These are phyloP conservation scores for Pachysolen tannophilus DNA, from an alignment of 805 yeast species.

Conservation along the genomic window DNA sequence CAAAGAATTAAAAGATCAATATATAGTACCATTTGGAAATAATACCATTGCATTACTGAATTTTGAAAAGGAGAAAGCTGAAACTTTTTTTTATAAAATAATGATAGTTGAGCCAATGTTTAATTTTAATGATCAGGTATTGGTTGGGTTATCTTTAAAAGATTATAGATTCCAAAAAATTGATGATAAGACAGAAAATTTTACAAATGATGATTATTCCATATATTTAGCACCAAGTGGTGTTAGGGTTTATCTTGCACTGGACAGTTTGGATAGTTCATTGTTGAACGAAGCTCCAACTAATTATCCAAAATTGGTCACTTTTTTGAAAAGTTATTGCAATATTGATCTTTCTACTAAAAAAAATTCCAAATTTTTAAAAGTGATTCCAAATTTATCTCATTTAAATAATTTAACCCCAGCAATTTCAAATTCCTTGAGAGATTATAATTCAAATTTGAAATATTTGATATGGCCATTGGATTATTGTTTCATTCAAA, in stretches of 20 bases:
- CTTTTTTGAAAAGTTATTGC: constrained; percentile 28
- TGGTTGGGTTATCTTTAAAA: constrained; percentile 26
- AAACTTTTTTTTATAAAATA: constrained; percentile 14
- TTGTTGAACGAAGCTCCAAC: constrained; percentile 31
- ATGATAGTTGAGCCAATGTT: constrained; percentile 41
- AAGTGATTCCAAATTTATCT: constrained; percentile 56
- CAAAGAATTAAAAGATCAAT: constrained; percentile 23
- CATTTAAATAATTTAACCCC: constrained; percentile 68
- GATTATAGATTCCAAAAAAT: constrained; percentile 11
- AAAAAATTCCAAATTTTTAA: constrained; percentile 47
- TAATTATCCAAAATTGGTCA: constrained; percentile 27
- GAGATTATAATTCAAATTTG: constrained; percentile 22
- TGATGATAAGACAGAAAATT: constrained; percentile 12
- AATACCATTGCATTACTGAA: constrained; percentile 24
- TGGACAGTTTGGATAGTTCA: constrained; percentile 24
- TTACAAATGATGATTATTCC: constrained; percentile 25
- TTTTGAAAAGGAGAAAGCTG: constrained; percentile 1
- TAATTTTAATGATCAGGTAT: constrained; percentile 35
- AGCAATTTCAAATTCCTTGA: constrained; percentile 46
- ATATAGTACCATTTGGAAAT: constrained; percentile 44
- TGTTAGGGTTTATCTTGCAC: constrained; percentile 36
- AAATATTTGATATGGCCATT: constrained; percentile 70
- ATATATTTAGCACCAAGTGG: constrained; percentile 50
- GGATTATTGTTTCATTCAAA: constrained; percentile 54
- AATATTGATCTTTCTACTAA: constrained; percentile 15